These are phyloP conservation scores for Fomitopsis serialis DNA, from an alignment of 768 basidiomycete genomes.

Conservation along the genomic window DNA sequence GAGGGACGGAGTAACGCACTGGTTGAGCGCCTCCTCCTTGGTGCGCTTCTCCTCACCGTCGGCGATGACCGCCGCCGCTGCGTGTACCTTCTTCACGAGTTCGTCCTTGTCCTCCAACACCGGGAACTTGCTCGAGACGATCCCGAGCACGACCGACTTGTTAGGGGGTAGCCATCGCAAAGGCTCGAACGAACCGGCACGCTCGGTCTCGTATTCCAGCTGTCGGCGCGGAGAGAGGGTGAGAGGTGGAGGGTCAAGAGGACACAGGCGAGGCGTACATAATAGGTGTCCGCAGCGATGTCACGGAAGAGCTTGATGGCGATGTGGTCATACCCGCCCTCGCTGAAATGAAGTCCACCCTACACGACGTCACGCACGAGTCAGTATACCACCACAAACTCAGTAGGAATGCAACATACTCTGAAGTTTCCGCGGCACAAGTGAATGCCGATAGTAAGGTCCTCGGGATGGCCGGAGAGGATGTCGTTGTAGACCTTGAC, in stretches of 20 bases:
- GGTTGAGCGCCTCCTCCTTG: slow-evolving; percentile 35
- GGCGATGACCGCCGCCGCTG: slow-evolving; percentile 39
- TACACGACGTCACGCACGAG: background rate
- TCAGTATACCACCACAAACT: background rate
- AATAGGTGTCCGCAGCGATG: slow-evolving; percentile 50
- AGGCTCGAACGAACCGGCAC: slow-evolving; percentile 55
- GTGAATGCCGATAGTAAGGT: slow-evolving; percentile 53
- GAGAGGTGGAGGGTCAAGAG: background rate
- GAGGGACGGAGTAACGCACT: slow-evolving; percentile 19
- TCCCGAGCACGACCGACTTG: slow-evolving; percentile 37
- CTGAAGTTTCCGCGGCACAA: slow-evolving; percentile 46
- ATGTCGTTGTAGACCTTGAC: slow-evolving; percentile 59
- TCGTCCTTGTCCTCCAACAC: slow-evolving; percentile 36
- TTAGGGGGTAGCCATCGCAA: slow-evolving; percentile 44
- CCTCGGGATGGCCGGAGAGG: slow-evolving; percentile 45
- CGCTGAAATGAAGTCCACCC: slow-evolving; percentile 48
- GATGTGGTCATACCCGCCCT: slow-evolving; percentile 56
- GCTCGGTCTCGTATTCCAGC: slow-evolving; percentile 65
- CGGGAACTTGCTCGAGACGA: slow-evolving; percentile 40
- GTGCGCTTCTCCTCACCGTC: slow-evolving; percentile 31
- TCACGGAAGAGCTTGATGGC: slow-evolving; percentile 50
- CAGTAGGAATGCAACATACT: slow-evolving; percentile 2
- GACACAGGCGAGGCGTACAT: slow-evolving; percentile 16
- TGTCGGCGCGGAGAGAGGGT: background rate
- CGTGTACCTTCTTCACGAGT: slow-evolving; percentile 34